These are phyloP conservation scores for Hypsizygus marmoreus DNA, from an alignment of 768 basidiomycete species.

Conservation along the genomic window DNA sequence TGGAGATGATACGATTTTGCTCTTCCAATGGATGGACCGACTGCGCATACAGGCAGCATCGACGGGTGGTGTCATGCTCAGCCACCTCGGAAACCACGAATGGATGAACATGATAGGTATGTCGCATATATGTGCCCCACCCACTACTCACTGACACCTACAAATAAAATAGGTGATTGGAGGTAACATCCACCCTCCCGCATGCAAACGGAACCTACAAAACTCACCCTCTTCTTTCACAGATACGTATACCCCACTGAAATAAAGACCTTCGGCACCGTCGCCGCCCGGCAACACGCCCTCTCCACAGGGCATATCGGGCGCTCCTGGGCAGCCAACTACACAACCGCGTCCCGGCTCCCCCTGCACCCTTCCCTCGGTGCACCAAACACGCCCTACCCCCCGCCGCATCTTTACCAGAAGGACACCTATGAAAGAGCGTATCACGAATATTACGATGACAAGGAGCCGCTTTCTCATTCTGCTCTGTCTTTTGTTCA, in stretches of 20 bases:
- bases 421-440: slow-evolving; percentile 19
- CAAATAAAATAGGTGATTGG: slow-evolving; percentile 68
- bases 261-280: slow-evolving; percentile 78
- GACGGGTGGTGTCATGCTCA: slow-evolving; percentile 72
- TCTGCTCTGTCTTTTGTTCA: slow-evolving; percentile 92
- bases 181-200: slow-evolving; percentile 43
- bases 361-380: slow-evolving; percentile 76
- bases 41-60: slow-evolving; percentile 74
- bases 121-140: slow-evolving; percentile 6
- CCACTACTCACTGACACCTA: slow-evolving; percentile 12
- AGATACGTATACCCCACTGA: slow-evolving; percentile 88
- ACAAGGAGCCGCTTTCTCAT: slow-evolving; percentile 60
- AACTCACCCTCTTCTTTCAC: not conserved
- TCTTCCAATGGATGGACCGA: slow-evolving; percentile 84
- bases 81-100: slow-evolving; percentile 92
- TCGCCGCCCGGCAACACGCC: slow-evolving; percentile 70
- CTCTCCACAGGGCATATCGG: slow-evolving; percentile 79
- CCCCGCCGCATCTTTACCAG: slow-evolving; percentile 29
- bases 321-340: slow-evolving; percentile 82
- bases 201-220: not conserved
- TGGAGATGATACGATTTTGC: slow-evolving; percentile 85
- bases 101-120: slow-evolving; percentile 89
- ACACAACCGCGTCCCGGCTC: slow-evolving; percentile 77
- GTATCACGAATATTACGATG: slow-evolving; percentile 28
- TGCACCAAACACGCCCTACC: slow-evolving; percentile 64